phyloP scores from a whole-genome alignment of 805 yeast species.

The Ogataea ramenticola region DNA sequence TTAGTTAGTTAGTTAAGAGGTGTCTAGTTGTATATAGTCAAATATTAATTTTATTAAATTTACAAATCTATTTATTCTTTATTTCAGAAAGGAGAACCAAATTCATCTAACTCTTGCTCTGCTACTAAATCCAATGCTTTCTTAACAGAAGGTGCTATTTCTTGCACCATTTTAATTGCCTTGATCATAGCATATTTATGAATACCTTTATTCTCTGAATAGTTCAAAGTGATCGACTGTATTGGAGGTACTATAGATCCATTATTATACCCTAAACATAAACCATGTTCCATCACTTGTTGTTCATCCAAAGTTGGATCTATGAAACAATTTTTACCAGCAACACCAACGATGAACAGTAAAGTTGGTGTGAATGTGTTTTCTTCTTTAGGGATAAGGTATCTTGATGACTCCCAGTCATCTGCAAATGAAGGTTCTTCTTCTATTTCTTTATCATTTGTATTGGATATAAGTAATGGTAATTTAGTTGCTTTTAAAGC shows the following conservation, averaged over 20 bases:
- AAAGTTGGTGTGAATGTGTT: conserved; percentile 59
- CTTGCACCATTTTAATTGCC: conserved; percentile 50
- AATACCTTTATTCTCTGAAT: conserved; percentile 49
- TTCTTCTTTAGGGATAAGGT: conserved; percentile 31
- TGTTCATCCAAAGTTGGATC: conserved; percentile 92
- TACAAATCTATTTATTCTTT: neutral
- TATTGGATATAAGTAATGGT: conserved; percentile 65
- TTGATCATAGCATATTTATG: conserved; percentile 38
- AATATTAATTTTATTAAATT: no score
- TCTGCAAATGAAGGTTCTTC: conserved; percentile 90
- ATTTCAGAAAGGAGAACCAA: conserved; percentile 16
- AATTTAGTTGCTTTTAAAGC: conserved; percentile 74
- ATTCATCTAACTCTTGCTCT: conserved; percentile 29
- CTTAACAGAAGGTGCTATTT: conserved; percentile 57
- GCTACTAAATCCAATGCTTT: conserved; percentile 46
- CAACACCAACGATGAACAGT: conserved; percentile 65
- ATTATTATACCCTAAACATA: conserved; percentile 64
- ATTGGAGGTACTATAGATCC: conserved; percentile 70
- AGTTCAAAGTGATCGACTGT: conserved; percentile 53
- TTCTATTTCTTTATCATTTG: conserved; percentile 60
- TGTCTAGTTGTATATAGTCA: no score
- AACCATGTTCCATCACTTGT: conserved; percentile 78
- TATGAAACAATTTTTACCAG: conserved; percentile 59
- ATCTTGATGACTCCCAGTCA: conserved; percentile 63
- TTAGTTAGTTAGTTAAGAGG: conserved; percentile 9